Percentiles rank a stretch among this genome's conserved stretches.
phyloP scores from a whole-genome alignment of 2,329 filamentous ascomycete genomes.

The Pseudogymnoascus sp. region DNA sequence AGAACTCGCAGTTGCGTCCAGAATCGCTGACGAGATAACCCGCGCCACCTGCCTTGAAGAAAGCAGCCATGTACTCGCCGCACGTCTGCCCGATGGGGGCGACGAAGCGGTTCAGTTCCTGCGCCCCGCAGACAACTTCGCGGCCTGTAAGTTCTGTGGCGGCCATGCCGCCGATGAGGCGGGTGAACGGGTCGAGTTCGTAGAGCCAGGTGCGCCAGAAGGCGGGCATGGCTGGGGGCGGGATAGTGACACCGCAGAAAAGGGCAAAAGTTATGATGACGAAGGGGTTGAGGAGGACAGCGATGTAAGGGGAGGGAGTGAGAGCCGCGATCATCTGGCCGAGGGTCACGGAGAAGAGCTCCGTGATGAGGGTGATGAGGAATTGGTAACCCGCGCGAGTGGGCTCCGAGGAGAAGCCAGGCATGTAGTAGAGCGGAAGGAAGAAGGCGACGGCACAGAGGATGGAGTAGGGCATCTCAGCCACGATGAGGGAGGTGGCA shows the following conservation, averaged over 20 bases:
- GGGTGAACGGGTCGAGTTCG: conserved; percentile 54
- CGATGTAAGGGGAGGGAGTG: conserved; percentile 51
- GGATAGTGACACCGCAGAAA: conserved; percentile 69
- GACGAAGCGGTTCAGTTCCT: conserved; percentile 40
- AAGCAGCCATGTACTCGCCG: conserved; percentile 48
- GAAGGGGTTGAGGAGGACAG: conserved; percentile 48
- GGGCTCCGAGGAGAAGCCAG: conserved; percentile 29
- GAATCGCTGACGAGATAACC: conserved; percentile 48
- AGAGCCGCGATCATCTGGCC: conserved; percentile 56
- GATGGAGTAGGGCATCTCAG: conserved; percentile 38
- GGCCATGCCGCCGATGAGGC: conserved; percentile 48
- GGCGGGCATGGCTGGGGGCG: conserved; percentile 48
- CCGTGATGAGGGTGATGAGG: conserved; percentile 56
- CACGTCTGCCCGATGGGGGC: conserved; percentile 41
- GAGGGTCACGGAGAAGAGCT: conserved; percentile 75
- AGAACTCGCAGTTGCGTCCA: conserved; percentile 48
- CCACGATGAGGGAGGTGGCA: conserved; percentile 41
- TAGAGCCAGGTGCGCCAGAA: conserved; percentile 57
- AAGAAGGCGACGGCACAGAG: conserved; percentile 38
- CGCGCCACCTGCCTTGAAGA: conserved; percentile 30
- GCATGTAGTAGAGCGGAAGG: conserved; percentile 49
- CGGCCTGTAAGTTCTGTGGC: conserved; percentile 41
- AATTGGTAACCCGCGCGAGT: conserved; percentile 48
- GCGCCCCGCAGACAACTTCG: conserved; percentile 36
- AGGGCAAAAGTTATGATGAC: conserved; percentile 54